Evolutionary conservation across 441 rosid species (phyloP).

Genomic region (Omphalea diandra): DNA sequence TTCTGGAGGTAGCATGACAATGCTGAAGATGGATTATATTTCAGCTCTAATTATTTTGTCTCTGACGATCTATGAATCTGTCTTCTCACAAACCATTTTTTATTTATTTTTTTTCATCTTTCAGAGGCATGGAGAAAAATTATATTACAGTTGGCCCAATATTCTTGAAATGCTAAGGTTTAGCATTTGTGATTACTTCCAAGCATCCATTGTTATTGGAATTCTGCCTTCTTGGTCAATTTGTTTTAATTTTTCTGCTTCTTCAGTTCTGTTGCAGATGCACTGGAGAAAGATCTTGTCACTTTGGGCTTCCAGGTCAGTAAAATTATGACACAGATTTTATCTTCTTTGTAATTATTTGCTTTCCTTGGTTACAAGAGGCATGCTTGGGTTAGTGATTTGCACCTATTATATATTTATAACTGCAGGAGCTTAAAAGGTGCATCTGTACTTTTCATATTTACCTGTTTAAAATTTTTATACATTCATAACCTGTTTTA

Average conservation of each 20-base stretch:
- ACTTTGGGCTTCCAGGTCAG: conserved; percentile 96
- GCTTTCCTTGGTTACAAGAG: conserved; percentile 4
- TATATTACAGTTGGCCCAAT: conserved; percentile 83
- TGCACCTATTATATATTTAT: not conserved
- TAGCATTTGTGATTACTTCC: conserved; percentile 21
- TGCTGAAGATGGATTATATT: conserved; percentile 23
- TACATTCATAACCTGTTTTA: no score
- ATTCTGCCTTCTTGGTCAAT: conserved; percentile 28
- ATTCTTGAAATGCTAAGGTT: conserved; percentile 97
- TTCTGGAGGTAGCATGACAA: conserved; percentile 72
- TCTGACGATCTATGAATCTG: conserved; percentile 18
- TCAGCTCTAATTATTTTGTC: conserved; percentile 22
- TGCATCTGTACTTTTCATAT: not conserved
- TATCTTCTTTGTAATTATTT: not conserved
- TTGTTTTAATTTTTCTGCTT: conserved; percentile 20
- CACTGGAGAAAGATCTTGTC: conserved; percentile 88
- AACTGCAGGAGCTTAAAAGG: not conserved
- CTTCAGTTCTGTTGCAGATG: conserved; percentile 90
- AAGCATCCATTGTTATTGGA: not conserved
- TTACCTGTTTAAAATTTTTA: no score
- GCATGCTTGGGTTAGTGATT: not conserved
- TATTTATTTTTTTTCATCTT: conserved; percentile 7
- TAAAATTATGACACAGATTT: conserved; percentile 26
- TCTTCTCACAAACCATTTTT: conserved; percentile 17
- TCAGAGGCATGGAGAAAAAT: conserved; percentile 94